phyloP scores from a whole-genome alignment of 345 rosid genomes.

The Stellera chamaejasme region DNA sequence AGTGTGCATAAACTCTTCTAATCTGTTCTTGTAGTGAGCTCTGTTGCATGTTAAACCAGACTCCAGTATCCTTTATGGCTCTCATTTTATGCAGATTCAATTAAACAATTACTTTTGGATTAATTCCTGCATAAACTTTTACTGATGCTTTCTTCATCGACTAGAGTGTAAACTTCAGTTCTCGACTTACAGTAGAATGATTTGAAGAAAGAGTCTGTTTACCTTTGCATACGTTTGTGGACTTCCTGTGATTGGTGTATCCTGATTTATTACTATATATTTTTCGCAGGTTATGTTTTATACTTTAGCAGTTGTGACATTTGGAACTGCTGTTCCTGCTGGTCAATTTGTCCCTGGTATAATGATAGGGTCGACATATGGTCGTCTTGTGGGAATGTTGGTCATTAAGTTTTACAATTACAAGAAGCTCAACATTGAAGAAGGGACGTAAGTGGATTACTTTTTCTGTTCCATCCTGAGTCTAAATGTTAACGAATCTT shows the following conservation, averaged over 20 bases:
- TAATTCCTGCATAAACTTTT: no score
- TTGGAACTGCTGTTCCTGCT: conserved; percentile 97
- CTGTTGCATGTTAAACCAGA: no score
- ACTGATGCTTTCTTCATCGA: no score
- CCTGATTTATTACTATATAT: conserved; percentile 2
- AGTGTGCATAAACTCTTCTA: no score
- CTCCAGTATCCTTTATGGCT: no score
- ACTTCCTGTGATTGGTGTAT: not conserved
- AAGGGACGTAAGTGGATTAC: conserved; percentile 85
- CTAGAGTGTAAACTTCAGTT: no score
- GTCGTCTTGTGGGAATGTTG: conserved; percentile 97
- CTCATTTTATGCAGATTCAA: no score
- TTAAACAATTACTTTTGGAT: no score
- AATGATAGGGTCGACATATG: conserved; percentile 98
- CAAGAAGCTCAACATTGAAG: conserved; percentile 89
- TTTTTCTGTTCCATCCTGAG: not conserved
- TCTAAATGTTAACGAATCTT: no score
- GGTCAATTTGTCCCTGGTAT: conserved; percentile 99
- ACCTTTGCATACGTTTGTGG: not conserved
- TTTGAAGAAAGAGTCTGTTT: no score
- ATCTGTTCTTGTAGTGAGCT: no score
- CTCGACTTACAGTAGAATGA: no score
- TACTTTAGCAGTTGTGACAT: conserved; percentile 82
- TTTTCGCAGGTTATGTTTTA: conserved; percentile 87
- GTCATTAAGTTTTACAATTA: conserved; percentile 83